Evolutionary conservation across 345 rosid genomes (phyloP).

Genomic region (Lepidium didymum): DNA sequence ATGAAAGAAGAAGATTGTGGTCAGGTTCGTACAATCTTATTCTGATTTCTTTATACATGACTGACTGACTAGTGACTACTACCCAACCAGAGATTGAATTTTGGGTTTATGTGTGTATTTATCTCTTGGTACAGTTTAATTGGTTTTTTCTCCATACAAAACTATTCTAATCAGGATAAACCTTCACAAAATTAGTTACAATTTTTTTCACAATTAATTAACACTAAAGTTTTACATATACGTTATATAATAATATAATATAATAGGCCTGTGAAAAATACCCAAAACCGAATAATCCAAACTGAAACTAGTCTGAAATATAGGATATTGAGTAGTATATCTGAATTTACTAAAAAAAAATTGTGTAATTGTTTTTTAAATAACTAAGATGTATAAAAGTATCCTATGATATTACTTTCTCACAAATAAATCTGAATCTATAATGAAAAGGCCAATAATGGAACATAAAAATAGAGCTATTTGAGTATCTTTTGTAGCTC

Average conservation of each 20-base stretch:
- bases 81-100: not conserved
- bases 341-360: too few species aligned
- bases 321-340: too few species aligned
- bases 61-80: too few species aligned
- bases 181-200: not conserved
- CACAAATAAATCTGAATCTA: not conserved
- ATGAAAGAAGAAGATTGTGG: constrained; percentile 14
- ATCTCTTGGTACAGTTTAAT: constrained; percentile 20
- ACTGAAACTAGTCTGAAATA: too few species aligned
- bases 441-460: not conserved
- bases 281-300: too few species aligned
- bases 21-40: not conserved
- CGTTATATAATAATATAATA: too few species aligned
- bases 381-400: too few species aligned
- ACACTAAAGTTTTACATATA: too few species aligned
- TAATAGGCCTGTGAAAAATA: too few species aligned
- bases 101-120: constrained; percentile 5
- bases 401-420: too few species aligned
- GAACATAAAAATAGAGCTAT: constrained; percentile 13
- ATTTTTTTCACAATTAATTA: too few species aligned
- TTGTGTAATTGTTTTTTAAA: too few species aligned
- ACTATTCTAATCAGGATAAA: not conserved
- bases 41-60: not conserved
- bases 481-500: constrained; percentile 4
- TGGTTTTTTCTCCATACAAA: not conserved